phyloP scores from a whole-genome alignment of 345 rosid species.

The Brassica incana region DNA sequence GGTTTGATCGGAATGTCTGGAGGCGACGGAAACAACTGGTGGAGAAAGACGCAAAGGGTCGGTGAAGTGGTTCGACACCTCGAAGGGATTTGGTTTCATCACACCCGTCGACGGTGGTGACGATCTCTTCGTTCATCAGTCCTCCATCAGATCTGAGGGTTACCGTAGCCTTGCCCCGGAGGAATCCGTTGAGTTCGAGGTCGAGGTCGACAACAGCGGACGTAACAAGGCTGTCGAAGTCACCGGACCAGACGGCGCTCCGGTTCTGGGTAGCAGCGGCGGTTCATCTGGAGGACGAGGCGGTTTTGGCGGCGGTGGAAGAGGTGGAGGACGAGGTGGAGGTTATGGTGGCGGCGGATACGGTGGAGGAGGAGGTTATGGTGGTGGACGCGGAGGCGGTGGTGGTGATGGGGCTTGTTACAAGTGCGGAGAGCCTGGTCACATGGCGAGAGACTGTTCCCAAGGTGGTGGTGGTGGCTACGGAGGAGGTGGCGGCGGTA shows the following conservation, averaged over 20 bases:
- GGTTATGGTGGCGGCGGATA: conserved; percentile 18
- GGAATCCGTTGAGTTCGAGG: conserved; percentile 64
- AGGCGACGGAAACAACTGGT: conserved; percentile 25
- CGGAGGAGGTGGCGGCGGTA: conserved; percentile 32
- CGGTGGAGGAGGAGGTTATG: conserved; percentile 30
- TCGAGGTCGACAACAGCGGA: conserved; percentile 43
- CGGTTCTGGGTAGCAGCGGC: conserved; percentile 29
- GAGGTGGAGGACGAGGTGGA: conserved; percentile 35
- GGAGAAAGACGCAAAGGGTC: conserved; percentile 45
- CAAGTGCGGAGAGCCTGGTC: conserved; percentile 38
- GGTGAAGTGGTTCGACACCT: conserved; percentile 77
- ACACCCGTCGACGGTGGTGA: conserved; percentile 85
- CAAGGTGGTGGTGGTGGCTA: conserved; percentile 27
- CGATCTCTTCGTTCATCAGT: conserved; percentile 87
- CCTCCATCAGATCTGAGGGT: conserved; percentile 77
- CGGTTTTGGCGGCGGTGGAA: conserved; percentile 29
- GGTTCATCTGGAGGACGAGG: conserved; percentile 36
- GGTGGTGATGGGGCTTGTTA: conserved; percentile 36
- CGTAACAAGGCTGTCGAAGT: conserved; percentile 85
- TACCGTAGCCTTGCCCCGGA: conserved; percentile 69
- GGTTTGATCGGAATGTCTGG: conserved; percentile 28
- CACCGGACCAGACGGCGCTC: conserved; percentile 59
- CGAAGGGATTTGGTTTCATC: conserved; percentile 90
- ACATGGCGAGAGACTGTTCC: conserved; percentile 39
- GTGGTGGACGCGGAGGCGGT: conserved; percentile 54